Percentiles rank a stretch among this genome's conserved stretches.
phyloP scores from a whole-genome alignment of 2,329 filamentous ascomycete genomes.

The Neoscytalidium dimidiatum region DNA sequence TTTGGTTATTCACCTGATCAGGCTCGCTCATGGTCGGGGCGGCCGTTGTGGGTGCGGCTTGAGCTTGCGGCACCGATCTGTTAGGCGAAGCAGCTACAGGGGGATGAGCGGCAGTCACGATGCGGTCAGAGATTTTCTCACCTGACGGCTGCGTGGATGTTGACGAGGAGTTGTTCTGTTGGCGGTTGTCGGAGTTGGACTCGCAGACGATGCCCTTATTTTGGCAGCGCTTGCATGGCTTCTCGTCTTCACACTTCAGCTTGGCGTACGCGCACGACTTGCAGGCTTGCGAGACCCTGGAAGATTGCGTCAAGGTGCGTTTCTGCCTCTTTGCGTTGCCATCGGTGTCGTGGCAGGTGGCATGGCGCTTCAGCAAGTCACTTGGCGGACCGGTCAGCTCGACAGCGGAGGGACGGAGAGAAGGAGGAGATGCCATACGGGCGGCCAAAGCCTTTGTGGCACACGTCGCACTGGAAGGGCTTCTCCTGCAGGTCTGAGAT shows the following conservation, averaged over 20 bases:
- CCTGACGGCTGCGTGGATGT: constrained; percentile 30
- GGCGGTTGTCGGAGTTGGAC: constrained; percentile 22
- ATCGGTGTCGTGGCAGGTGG: constrained; percentile 45
- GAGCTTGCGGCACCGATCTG: not conserved
- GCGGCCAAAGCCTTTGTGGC: constrained; percentile 49
- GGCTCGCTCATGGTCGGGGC: not conserved
- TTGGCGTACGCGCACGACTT: constrained; percentile 55
- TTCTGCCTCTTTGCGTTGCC: constrained; percentile 30
- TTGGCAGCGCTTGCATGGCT: constrained; percentile 55
- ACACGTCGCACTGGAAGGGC: constrained; percentile 48
- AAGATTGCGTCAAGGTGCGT: constrained; percentile 18
- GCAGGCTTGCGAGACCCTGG: constrained; percentile 52
- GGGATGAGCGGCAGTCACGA: not conserved
- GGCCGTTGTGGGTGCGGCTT: not conserved
- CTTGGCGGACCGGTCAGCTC: constrained; percentile 24
- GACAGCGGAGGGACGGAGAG: not conserved
- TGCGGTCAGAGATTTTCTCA: not conserved
- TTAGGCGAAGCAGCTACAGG: not conserved
- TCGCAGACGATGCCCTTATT: constrained; percentile 51
- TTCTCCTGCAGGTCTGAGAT: constrained; percentile 43
- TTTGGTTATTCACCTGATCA: constrained; percentile 15
- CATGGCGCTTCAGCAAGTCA: constrained; percentile 55
- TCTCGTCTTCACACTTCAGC: constrained; percentile 56
- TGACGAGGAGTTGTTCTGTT: constrained; percentile 24
- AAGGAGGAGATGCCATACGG: constrained; percentile 33